These are phyloP conservation scores for Ascochyta lentis DNA, from an alignment of 2,329 filamentous ascomycete species.

Conservation along the genomic window DNA sequence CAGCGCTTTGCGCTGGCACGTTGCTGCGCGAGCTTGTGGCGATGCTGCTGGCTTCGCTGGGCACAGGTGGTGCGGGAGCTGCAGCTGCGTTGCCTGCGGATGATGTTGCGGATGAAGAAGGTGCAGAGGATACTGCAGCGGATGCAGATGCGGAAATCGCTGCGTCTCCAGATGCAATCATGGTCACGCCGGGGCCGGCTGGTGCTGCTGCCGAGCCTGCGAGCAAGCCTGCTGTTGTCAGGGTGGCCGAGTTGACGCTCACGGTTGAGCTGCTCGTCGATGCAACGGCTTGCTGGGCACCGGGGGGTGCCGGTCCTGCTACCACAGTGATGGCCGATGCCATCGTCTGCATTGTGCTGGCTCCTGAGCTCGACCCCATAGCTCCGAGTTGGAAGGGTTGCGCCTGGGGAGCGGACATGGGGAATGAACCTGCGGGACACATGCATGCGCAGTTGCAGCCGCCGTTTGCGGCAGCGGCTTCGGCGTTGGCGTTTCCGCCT, in stretches of 20 bases:
- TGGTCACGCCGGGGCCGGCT: constrained; percentile 26
- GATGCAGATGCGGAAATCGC: constrained; percentile 12
- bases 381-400: constrained; percentile 37
- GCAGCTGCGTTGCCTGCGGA: constrained; percentile 6
- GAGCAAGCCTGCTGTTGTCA: constrained; percentile 27
- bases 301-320: constrained; percentile 24
- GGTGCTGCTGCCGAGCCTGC: constrained; percentile 24
- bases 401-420: constrained; percentile 37
- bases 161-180: constrained; percentile 22
- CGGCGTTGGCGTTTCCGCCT: constrained; percentile 11
- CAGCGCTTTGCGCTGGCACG: constrained; percentile 32
- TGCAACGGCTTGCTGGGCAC: constrained; percentile 17
- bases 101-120: background rate
- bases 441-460: constrained; percentile 40
- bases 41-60: constrained; percentile 2
- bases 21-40: constrained; percentile 1
- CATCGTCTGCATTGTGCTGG: constrained; percentile 35
- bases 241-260: constrained; percentile 31
- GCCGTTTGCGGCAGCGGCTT: constrained; percentile 21
- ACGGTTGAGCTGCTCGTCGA: constrained; percentile 19
- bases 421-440: constrained; percentile 40
- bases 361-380: constrained; percentile 20
- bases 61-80: constrained; percentile 1
- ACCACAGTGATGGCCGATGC: constrained; percentile 30
- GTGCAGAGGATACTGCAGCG: background rate